Evolutionary conservation across 2,329 filamentous ascomycete species (phyloP), one percentile per base, ranked within the genome.

Genomic region (Gaeumannomyces tritici): DNA sequence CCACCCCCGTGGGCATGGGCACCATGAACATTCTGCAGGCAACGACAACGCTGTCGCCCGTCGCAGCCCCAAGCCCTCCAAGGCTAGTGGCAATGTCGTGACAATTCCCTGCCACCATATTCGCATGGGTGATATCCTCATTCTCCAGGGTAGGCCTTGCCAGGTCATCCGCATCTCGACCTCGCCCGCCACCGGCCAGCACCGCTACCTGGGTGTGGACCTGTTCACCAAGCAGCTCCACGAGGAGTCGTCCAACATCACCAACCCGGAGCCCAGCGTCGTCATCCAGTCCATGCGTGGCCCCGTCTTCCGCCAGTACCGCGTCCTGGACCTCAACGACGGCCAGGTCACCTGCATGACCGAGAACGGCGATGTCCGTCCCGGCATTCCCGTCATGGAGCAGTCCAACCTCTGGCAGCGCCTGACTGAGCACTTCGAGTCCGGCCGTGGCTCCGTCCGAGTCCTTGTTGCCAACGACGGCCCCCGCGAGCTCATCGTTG

Each of bases 231-330:
- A 96, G 86, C 91, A 98, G 83, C 87, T 99, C 69, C 92, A 98
- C 75, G 95, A 99, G 83, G 95, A 99, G 89, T 96, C 91, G 63
- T 93, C 89, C 72, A 97, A 96, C 82, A 88, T 98, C 81, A 93
- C 91, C 80, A 96, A 96, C 89, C 95, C 95, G 68, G 91, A 90
- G 69, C 93, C 93, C 70, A 96, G 91, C 70, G 95, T 99, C 65
- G 87, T 98, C 67, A 93, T 99, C 73, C 95, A 99, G 89, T 98
- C 93, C 82, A 98, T 99, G 92, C 90, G 96, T 69, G 95, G 93
- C 72, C 95, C 95, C 67, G 88, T 98, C 82, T 97, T 98, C 91
- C 98, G 98, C 91, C 95, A 98, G 86, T 99, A 99, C 89, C 93
- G 95, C 74, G 93, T 99, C 75, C 89, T 99, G 66, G 95, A 99